A percentile compares a stretch with the other conserved stretches of the same genome.
phyloP scores from a whole-genome alignment of 2,329 filamentous ascomycete genomes.

The Esteya vermicola region DNA sequence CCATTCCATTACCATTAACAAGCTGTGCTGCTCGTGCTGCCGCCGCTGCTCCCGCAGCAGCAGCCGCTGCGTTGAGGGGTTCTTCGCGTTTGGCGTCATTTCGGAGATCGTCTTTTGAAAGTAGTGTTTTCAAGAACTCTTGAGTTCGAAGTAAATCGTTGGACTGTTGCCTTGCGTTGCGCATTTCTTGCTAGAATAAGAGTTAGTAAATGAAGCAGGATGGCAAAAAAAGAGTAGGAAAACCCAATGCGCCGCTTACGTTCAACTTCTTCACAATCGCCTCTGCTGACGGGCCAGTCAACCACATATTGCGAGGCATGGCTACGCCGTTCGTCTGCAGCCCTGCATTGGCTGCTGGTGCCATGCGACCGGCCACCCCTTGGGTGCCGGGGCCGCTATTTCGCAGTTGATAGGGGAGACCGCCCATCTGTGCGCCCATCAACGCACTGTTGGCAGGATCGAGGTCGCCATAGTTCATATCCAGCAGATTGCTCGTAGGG shows the following conservation, averaged over 20 bases:
- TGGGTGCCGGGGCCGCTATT: conserved; percentile 56
- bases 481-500: conserved; percentile 60
- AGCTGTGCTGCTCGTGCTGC: conserved; percentile 16
- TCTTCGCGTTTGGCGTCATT: conserved; percentile 38
- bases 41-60: no score
- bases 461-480: conserved; percentile 85
- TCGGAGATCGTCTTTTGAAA: conserved; percentile 56
- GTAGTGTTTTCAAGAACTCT: conserved; percentile 63
- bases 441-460: conserved; percentile 66
- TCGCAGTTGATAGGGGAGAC: conserved; percentile 58
- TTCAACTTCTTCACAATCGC: conserved; percentile 82
- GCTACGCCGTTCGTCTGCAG: conserved; percentile 43
- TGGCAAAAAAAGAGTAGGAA: no score
- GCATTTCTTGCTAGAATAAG: conserved; percentile 64
- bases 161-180: conserved; percentile 73
- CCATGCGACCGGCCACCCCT: conserved; percentile 45
- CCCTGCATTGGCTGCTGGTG: conserved; percentile 34
- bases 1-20: conserved; percentile 35
- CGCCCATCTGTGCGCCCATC: conserved; percentile 49
- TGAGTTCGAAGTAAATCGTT: conserved; percentile 73
- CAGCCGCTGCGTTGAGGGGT: conserved; percentile 20
- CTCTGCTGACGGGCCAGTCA: conserved; percentile 82
- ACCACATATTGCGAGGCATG: conserved; percentile 71
- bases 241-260: conserved; percentile 45
- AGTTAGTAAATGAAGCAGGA: not conserved